These are phyloP conservation scores for Kwoniella shandongensis DNA, from an alignment of 768 basidiomycete species.

Conservation along the genomic window DNA sequence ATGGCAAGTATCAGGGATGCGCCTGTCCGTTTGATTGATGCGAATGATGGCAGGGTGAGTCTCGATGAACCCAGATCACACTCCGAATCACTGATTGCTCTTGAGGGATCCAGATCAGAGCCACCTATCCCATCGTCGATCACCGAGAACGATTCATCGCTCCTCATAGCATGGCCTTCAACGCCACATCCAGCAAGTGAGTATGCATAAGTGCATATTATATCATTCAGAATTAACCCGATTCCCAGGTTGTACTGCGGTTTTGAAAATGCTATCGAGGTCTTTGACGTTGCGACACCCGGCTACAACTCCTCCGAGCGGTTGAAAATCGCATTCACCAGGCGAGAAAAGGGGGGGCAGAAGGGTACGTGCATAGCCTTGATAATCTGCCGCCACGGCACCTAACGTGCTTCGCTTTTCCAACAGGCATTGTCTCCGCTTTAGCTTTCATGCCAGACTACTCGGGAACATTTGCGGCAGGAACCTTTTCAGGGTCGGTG, in stretches of 20 bases:
- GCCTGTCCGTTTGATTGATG: constrained; percentile 83
- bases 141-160: constrained; percentile 89
- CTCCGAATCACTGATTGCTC: not conserved
- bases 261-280: constrained; percentile 78
- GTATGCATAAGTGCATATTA: constrained; percentile 20
- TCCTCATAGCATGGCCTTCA: constrained; percentile 80
- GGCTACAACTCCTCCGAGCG: constrained; percentile 66
- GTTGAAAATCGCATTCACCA: constrained; percentile 67
- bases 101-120: constrained; percentile 65
- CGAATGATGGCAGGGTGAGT: constrained; percentile 66
- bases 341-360: constrained; percentile 78
- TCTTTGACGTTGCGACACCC: constrained; percentile 73
- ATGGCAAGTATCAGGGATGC: constrained; percentile 77
- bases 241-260: constrained; percentile 75
- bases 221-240: not conserved
- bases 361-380: constrained; percentile 63
- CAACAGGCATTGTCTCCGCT: constrained; percentile 84
- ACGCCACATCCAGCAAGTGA: constrained; percentile 66
- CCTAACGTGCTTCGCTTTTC: too few relatives aligned
- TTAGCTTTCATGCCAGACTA: constrained; percentile 72
- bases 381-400: too few relatives aligned
- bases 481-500: constrained; percentile 59
- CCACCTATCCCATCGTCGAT: constrained; percentile 87
- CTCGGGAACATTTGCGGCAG: constrained; percentile 72
- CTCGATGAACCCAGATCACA: not conserved